Conservation (phyloP, 208 protist species). For the Crithidia acanthocephali region DNA sequence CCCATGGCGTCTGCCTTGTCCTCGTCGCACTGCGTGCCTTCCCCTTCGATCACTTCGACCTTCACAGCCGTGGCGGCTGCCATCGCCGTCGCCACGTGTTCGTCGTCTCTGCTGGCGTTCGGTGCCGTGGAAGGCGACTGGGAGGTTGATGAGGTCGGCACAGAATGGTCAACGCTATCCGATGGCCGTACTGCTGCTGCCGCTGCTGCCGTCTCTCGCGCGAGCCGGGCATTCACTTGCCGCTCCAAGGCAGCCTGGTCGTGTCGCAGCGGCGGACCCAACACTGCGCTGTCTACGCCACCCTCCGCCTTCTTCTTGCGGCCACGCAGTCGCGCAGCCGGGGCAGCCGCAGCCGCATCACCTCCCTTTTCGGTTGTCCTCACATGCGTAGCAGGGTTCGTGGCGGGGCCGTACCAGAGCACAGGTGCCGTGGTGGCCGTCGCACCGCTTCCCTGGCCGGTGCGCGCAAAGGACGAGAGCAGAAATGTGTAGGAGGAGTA, state of each 20-base stretch:
- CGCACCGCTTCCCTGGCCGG: background rate
- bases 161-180: background rate
- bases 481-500: conserved; percentile 43
- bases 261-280: conserved; percentile 18
- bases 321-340: conserved; percentile 9
- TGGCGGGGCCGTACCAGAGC: conserved; percentile 25
- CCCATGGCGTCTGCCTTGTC: background rate
- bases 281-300: conserved; percentile 25
- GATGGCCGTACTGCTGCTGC: background rate
- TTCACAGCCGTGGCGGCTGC: background rate
- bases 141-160: background rate
- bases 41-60: background rate
- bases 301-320: conserved; percentile 28
- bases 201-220: background rate
- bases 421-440: conserved; percentile 28
- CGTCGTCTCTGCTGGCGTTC: background rate
- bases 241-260: conserved; percentile 31
- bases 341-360: conserved; percentile 12
- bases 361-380: background rate
- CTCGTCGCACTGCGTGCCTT: background rate
- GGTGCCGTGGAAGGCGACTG: background rate
- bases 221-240: conserved; percentile 3
- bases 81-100: background rate
- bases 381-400: background rate
- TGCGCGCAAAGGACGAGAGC: conserved; percentile 21